Evolutionary conservation across 1,284 basidiomycete genomes (phyloP), one percentile per base, ranked within the genome.

Genomic region (Cutaneotrichosporon sp.): DNA sequence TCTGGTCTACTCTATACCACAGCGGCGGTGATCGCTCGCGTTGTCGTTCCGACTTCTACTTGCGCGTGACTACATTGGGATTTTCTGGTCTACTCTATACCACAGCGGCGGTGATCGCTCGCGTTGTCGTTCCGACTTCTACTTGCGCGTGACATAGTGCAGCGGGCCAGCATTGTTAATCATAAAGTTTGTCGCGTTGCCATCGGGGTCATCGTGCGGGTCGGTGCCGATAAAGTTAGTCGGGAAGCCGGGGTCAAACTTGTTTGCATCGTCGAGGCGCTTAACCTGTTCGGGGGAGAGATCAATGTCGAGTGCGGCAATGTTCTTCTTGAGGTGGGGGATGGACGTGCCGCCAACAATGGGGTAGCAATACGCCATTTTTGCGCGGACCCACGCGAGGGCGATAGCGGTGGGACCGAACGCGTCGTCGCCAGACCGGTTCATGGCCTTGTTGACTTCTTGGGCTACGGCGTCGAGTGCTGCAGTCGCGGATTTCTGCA

Each of bases 301-400:
- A 15, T 47, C 21, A 35, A 47, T 26, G 20, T 37, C 21, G 36
- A 47, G 46, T 15, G 36, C 36, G 35, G 21, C 21, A 21, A 47
- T 37, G 36, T 69, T 71, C 10, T 60, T 52, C 52, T 63, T 47
- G 36, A 71, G 58, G 38, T 71, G 66, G 43, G 69, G 55, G 53
- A 73, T 55, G 38, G 67, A 71, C 33, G 67, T 62, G 0, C 73
- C 74, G 17, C 75, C 75, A 18, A 76, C 53, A 50, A 76, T 65
- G 13, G 73, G 74, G 22, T 30, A 38, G 35, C 5, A 23, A 35
- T 47, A 37, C 21, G 35, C 35, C 35, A 30, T 30, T 21, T 47
- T 47, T 12, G 36, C 35, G 13, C 46, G 35, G 12, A 26, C n/a
- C 46, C 46, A 47, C 21, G 46, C 46, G 35, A 47, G 35, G 15